Percentiles rank a stretch among this genome's conserved stretches.
Evolutionary conservation across 1,284 basidiomycete genomes (phyloP).

Genomic region (Heterobasidion occidentale): DNA sequence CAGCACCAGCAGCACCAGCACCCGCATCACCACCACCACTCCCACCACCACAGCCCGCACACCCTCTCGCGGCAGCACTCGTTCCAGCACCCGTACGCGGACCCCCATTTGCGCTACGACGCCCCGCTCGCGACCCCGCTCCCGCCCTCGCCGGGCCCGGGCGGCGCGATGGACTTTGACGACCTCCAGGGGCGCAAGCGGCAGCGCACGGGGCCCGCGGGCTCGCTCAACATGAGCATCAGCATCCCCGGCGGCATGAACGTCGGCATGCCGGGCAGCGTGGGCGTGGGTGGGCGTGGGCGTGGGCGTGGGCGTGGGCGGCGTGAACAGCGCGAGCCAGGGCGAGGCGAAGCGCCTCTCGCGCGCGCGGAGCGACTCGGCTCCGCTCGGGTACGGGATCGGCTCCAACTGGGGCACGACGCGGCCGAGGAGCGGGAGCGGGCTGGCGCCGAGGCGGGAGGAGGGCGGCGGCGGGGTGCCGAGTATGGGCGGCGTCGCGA

Average conservation of each 20-base stretch:
- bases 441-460: constrained; percentile 16
- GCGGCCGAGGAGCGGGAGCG: constrained; percentile 31
- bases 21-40: constrained; percentile 22
- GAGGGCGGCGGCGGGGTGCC: constrained; percentile 10
- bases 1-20: constrained; percentile 56
- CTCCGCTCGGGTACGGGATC: constrained; percentile 35
- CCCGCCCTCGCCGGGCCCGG: constrained; percentile 14
- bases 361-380: constrained; percentile 40
- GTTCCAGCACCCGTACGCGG: constrained; percentile 39
- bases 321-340: background rate
- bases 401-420: constrained; percentile 23
- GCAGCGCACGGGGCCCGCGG: constrained; percentile 19
- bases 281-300: constrained; percentile 3
- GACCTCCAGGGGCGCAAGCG: constrained; percentile 25
- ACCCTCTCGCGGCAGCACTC: constrained; percentile 49
- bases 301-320: background rate
- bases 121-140: constrained; percentile 19
- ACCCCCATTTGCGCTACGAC: constrained; percentile 17
- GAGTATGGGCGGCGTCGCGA: constrained; percentile 10
- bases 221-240: background rate
- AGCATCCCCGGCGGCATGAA: constrained; percentile 3
- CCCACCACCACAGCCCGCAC: constrained; percentile 15
- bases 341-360: constrained; percentile 24
- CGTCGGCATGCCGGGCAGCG: constrained; percentile 8
- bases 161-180: constrained; percentile 17